Evolutionary conservation across 164 flowering plant genomes (phyloP).

Genomic region (Protea cynaroides): DNA sequence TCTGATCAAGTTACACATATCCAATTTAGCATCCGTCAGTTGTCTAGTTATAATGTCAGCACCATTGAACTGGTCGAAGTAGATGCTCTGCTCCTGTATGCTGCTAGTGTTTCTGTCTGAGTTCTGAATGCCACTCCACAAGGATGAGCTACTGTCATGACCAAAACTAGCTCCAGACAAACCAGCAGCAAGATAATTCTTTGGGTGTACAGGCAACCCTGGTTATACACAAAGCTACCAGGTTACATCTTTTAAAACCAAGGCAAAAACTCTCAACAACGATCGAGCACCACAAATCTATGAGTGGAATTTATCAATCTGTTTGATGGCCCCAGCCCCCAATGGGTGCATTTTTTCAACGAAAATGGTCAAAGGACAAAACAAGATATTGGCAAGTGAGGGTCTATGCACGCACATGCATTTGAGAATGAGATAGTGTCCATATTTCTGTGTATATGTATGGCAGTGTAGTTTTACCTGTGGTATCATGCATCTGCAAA

Average conservation of each 20-base stretch:
- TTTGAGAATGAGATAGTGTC: no score
- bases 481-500: constrained; percentile 13
- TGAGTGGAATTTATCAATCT: no score
- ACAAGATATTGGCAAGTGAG: no score
- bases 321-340: no score
- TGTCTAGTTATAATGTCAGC: constrained; percentile 21
- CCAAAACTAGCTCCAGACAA: constrained; percentile 19
- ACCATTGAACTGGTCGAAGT: constrained; percentile 17
- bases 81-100: constrained; percentile 16
- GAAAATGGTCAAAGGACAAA: no score
- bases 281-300: no score
- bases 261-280: background rate
- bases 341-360: no score
- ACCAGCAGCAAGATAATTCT: constrained; percentile 14
- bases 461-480: constrained; percentile 20
- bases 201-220: constrained; percentile 20
- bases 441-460: background rate
- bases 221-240: constrained; percentile 2
- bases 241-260: background rate
- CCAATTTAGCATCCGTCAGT: constrained; percentile 20
- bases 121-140: constrained; percentile 22
- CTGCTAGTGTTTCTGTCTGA: constrained; percentile 10
- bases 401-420: no score
- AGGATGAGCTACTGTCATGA: constrained; percentile 13
- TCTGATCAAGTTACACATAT: constrained; percentile 9